phyloP scores from a whole-genome alignment of 2,329 filamentous ascomycete species.

The Ascochyta pisi region DNA sequence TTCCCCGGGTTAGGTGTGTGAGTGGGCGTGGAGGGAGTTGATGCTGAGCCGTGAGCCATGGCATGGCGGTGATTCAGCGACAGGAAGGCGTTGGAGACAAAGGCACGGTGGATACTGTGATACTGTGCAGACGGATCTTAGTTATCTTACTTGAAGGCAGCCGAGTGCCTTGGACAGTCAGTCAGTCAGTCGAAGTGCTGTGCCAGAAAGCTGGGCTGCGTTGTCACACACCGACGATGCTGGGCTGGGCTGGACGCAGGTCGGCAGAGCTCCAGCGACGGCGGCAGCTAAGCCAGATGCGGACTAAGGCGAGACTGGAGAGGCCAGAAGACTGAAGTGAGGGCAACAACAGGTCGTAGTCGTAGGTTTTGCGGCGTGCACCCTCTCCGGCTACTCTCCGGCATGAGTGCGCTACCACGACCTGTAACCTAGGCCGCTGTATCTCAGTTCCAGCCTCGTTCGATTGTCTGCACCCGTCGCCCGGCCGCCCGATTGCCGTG shows the following conservation, averaged over 20 bases:
- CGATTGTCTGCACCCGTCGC: too few relatives aligned
- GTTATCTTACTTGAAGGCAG: too few relatives aligned
- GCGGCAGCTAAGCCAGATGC: slow-evolving; percentile 5
- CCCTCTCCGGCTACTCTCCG: slow-evolving; percentile 5
- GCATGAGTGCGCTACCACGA: neutral
- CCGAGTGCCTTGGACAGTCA: too few relatives aligned
- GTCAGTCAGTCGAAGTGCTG: too few relatives aligned
- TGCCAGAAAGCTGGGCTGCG: neutral
- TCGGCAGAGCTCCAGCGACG: slow-evolving; percentile 7
- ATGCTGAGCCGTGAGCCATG: neutral
- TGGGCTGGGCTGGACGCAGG: neutral
- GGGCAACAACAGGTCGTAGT: too few relatives aligned
- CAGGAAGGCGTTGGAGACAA: too few relatives aligned
- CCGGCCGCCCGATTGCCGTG: slow-evolving; percentile 2
- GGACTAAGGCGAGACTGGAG: neutral
- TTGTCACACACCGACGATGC: slow-evolving; percentile 10
- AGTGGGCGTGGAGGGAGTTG: neutral
- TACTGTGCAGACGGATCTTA: too few relatives aligned
- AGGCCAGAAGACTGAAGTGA: too few relatives aligned
- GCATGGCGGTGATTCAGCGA: too few relatives aligned
- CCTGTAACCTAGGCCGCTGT: neutral
- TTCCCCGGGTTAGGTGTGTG: neutral
- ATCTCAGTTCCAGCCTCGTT: neutral
- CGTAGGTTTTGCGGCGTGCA: slow-evolving; percentile 4
- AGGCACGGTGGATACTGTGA: too few relatives aligned